Conservation (phyloP, 495 filamentous ascomycete species). For the Pseudevernia furfuracea region DNA sequence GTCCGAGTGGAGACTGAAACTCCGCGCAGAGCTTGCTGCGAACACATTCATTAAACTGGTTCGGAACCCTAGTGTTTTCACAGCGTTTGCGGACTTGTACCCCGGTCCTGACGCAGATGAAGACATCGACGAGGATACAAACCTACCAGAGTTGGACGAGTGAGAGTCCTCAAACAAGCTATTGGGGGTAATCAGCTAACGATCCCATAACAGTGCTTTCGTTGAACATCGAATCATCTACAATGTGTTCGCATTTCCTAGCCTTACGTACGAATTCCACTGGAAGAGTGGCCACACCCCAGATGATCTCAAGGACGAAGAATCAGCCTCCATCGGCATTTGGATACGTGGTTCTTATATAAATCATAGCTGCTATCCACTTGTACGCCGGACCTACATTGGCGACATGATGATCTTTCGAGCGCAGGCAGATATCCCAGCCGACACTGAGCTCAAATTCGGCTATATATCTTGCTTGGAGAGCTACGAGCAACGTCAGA, state of each 20-base stretch:
- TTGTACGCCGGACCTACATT: constrained; percentile 43
- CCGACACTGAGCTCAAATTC: constrained; percentile 44
- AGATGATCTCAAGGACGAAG: constrained; percentile 10
- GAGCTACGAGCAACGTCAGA: constrained; percentile 19
- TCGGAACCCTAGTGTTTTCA: constrained; percentile 41
- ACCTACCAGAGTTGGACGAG: constrained; percentile 44
- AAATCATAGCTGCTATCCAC: constrained; percentile 49
- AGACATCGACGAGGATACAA: constrained; percentile 35
- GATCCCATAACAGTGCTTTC: constrained; percentile 30
- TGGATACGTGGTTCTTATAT: constrained; percentile 49
- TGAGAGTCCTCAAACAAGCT: constrained; percentile 20
- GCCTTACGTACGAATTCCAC: constrained; percentile 11
- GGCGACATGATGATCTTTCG: constrained; percentile 54
- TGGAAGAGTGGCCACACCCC: not conserved
- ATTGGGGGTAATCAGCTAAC: not conserved
- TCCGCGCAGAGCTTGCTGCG: constrained; percentile 35
- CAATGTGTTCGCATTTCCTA: constrained; percentile 45
- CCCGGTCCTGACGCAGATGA: constrained; percentile 34
- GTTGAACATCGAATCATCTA: constrained; percentile 39
- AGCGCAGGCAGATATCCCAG: constrained; percentile 38
- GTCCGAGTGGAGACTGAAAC: constrained; percentile 28
- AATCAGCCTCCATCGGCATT: constrained; percentile 34
- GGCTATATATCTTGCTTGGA: constrained; percentile 32
- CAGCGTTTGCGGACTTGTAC: constrained; percentile 37
- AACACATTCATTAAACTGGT: constrained; percentile 40